Percentiles rank a stretch among this genome's conserved stretches.
phyloP scores from a whole-genome alignment of 495 filamentous ascomycete genomes.

The Aspergillus homomorphus region DNA sequence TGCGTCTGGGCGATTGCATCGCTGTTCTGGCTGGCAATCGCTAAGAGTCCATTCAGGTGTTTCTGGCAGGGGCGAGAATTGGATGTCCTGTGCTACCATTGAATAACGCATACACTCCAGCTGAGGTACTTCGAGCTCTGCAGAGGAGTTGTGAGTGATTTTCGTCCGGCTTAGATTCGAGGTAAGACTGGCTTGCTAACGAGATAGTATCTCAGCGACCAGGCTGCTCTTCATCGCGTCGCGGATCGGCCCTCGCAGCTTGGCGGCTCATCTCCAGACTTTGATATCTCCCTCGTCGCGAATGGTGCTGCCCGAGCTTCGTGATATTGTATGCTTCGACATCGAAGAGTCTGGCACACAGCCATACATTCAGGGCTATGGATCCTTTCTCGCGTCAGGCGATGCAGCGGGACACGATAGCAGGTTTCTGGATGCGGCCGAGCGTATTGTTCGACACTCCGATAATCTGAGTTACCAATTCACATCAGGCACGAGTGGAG shows the following conservation, averaged over 20 bases:
- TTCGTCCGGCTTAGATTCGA: too few relatives aligned
- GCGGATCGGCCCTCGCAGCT: not conserved
- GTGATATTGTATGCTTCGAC: not conserved
- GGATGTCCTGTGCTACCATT: conserved; percentile 1
- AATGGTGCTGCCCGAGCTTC: not conserved
- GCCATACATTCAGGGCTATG: not conserved
- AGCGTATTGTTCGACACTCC: not conserved
- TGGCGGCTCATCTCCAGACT: not conserved
- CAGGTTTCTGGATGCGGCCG: not conserved
- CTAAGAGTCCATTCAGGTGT: not conserved
- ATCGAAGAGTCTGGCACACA: not conserved
- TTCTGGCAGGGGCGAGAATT: not conserved
- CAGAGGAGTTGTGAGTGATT: not conserved
- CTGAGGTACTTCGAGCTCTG: not conserved
- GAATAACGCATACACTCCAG: not conserved
- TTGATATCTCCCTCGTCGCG: not conserved
- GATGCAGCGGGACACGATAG: not conserved
- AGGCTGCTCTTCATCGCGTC: not conserved
- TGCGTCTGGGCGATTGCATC: not conserved
- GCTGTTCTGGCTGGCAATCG: not conserved
- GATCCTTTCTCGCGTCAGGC: not conserved
- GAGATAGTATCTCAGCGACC: not conserved
- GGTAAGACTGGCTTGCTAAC: too few relatives aligned
- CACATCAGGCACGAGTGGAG: not conserved
- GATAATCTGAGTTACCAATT: not conserved